Base-by-base conservation (phyloP, 1,284 basidiomycete species). In the Thecaphora frezii region DNA sequence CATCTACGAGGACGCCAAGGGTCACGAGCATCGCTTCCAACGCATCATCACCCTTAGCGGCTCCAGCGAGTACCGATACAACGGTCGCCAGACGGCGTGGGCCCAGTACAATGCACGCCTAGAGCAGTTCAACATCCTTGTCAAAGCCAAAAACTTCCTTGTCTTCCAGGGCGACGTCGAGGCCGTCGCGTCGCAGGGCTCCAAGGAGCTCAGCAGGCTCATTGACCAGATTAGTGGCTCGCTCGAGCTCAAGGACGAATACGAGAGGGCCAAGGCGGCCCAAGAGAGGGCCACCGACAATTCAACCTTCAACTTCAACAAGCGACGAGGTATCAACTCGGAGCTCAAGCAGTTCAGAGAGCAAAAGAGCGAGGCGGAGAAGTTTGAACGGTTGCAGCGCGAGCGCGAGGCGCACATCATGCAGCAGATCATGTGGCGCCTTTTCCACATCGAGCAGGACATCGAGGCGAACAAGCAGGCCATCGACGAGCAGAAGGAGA, bases 141-240 rank as follows among this genome's bases (percentile, higher is more conserved):
- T 98, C 77, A 97, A 97, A 81, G 96, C 96, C 21, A 97, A 97
- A 82, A 98, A 98, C 83, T 98, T 98, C 77, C 87, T 98, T 51
- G 96, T 98, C n/a, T 99, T 99, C 82, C 77, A 78, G 80, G 96
- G 96, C 51, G 96, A 98, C 78, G 96, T 99, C 37, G 96, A 98
- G 81, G 91, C 92, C 2, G 91, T 99, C 44, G 96, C 96, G 0
- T 91, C 91, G 9, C 96, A 99, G 75, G 93, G 91, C 1, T 86
- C 93, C 10, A 88, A 88, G 66, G 92, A 96, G 66, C 86, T 99
- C 22, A 86, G 93, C 1, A 85, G 86, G 36, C 86, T 98, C 42
- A 89, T 99, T 46, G 96, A 99, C 71, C 92, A 97, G 77, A 97
- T 98, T 66, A 91, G 68, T 41, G 77, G 77, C 26, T 77, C 76